Percentiles rank a stretch among this genome's conserved stretches.
These are phyloP conservation scores for Trichophyton schoenleinii DNA, from an alignment of 2,329 filamentous ascomycete genomes.

Conservation along the genomic window DNA sequence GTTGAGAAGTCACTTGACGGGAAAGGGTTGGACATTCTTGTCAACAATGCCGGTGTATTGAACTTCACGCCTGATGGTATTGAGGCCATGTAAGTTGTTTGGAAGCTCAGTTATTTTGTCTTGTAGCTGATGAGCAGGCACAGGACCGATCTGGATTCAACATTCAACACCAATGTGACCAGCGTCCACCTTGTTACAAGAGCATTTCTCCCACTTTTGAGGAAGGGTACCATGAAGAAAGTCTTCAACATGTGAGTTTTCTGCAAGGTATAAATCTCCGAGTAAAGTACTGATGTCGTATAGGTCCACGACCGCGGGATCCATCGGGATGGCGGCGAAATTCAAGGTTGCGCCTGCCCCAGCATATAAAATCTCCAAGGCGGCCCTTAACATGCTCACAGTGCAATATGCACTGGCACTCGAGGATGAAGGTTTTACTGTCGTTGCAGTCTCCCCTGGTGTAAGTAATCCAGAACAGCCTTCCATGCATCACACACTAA, in stretches of 20 bases:
- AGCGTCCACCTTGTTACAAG: constrained; percentile 26
- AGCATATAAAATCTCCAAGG: constrained; percentile 37
- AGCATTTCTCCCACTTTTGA: constrained; percentile 25
- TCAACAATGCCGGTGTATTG: constrained; percentile 22
- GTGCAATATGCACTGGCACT: constrained; percentile 23
- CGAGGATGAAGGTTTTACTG: constrained; percentile 30
- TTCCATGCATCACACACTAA: neutral
- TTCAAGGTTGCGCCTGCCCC: constrained; percentile 20
- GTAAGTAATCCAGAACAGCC: constrained; percentile 22
- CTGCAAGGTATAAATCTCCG: neutral
- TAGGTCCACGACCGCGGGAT: constrained; percentile 32
- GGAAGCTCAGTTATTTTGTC: neutral
- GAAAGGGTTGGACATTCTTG: constrained; percentile 26
- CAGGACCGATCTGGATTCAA: constrained; percentile 16
- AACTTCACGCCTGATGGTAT: constrained; percentile 8
- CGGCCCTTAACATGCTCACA: constrained; percentile 38
- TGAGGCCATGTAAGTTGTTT: constrained; percentile 12
- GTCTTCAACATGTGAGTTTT: constrained; percentile 28
- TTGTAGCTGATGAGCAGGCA: neutral
- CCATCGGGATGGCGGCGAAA: constrained; percentile 20
- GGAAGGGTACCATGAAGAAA: constrained; percentile 28
- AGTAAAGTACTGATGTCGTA: constrained; percentile 12
- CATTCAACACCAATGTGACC: constrained; percentile 31
- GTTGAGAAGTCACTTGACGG: constrained; percentile 24
- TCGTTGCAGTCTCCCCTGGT: constrained; percentile 34